phyloP scores from a whole-genome alignment of 2,329 filamentous ascomycete species.

The Aspergillus brasiliensis region DNA sequence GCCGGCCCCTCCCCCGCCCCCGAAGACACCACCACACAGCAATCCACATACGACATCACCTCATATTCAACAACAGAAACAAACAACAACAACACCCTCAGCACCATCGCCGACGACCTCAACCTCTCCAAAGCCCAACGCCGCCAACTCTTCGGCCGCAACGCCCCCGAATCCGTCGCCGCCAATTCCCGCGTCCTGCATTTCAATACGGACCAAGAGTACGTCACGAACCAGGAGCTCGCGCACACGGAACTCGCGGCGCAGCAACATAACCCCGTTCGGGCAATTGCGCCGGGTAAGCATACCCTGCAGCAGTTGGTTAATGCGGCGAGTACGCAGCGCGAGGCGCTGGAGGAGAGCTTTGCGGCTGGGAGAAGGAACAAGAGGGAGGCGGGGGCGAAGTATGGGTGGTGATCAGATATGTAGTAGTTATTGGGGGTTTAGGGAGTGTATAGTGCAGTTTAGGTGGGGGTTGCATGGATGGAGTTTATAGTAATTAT shows the following conservation, averaged over 20 bases:
- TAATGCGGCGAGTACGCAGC: slow-evolving; percentile 77
- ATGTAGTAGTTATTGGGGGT: not conserved
- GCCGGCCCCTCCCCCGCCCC: slow-evolving; percentile 22
- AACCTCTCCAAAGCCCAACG: slow-evolving; percentile 75
- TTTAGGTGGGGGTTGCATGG: not conserved
- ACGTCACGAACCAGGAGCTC: slow-evolving; percentile 80
- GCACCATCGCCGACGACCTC: slow-evolving; percentile 70
- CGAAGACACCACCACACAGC: slow-evolving; percentile 2
- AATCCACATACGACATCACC: not conserved
- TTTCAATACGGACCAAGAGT: slow-evolving; percentile 88
- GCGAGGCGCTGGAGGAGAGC: slow-evolving; percentile 86
- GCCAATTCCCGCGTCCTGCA: slow-evolving; percentile 69
- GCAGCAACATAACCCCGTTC: slow-evolving; percentile 76
- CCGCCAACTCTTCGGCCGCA: slow-evolving; percentile 82
- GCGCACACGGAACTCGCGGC: slow-evolving; percentile 58
- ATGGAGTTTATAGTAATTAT: too few relatives aligned
- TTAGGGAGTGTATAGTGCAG: not conserved
- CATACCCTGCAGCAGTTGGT: slow-evolving; percentile 88
- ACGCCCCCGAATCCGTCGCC: slow-evolving; percentile 41
- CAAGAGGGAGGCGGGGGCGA: slow-evolving; percentile 76
- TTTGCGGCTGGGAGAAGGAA: slow-evolving; percentile 81
- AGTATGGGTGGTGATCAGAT: slow-evolving; percentile 72
- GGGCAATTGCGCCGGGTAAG: slow-evolving; percentile 81
- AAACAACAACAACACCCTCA: slow-evolving; percentile 12
- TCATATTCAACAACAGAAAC: slow-evolving; percentile 11